Percentiles rank a stretch among this genome's conserved stretches.
Evolutionary conservation across 2,329 filamentous ascomycete species (phyloP).

Genomic region (Phoma sp.): DNA sequence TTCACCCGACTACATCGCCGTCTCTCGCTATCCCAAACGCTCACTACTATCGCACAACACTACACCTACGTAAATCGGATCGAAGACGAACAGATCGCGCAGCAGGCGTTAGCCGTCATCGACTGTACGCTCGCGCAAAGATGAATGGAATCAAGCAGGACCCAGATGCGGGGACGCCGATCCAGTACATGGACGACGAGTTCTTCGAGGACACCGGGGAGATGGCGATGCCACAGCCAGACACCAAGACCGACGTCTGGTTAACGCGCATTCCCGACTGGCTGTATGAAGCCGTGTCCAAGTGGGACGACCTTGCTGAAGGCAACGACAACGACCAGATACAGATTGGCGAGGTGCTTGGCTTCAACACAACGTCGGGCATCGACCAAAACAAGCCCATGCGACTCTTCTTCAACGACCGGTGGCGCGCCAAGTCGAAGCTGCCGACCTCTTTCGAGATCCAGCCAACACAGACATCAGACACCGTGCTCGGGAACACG

Average conservation of each 20-base stretch:
- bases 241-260: conserved; percentile 42
- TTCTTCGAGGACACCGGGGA: conserved; percentile 55
- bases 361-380: conserved; percentile 35
- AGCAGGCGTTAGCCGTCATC: conserved; percentile 7
- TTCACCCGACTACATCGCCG: background rate
- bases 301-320: conserved; percentile 44
- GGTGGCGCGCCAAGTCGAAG: conserved; percentile 70
- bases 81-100: background rate
- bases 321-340: conserved; percentile 49
- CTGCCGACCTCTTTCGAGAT: conserved; percentile 91
- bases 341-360: conserved; percentile 45
- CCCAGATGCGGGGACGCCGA: conserved; percentile 39
- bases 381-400: conserved; percentile 58
- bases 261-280: conserved; percentile 49
- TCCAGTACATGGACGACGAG: conserved; percentile 49
- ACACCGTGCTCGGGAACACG: conserved; percentile 75
- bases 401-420: conserved; percentile 68
- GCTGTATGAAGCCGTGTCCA: conserved; percentile 46
- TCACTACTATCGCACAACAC: background rate
- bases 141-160: conserved; percentile 52
- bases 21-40: background rate
- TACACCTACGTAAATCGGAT: background rate
- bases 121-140: conserved; percentile 15
- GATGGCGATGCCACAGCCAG: conserved; percentile 43
- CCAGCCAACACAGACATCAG: conserved; percentile 62